phyloP scores from a whole-genome alignment of 2,329 filamentous ascomycete species.

The Penicillium rolfsii region DNA sequence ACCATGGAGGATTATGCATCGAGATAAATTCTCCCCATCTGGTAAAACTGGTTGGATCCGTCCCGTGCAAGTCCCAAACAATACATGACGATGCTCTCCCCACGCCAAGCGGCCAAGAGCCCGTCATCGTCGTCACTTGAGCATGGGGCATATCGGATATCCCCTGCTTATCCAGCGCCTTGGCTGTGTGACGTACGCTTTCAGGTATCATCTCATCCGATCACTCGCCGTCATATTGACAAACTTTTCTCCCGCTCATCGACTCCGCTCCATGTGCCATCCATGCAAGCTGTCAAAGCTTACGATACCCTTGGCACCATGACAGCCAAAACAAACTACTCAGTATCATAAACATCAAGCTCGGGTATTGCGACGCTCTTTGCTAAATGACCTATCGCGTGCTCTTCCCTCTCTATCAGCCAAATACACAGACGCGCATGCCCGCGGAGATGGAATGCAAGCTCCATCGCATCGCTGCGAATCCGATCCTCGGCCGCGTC shows the following conservation, averaged over 20 bases:
- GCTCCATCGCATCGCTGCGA: background rate
- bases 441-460: constrained; percentile 6
- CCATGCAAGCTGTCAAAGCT: background rate
- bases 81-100: constrained; percentile 2
- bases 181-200: constrained; percentile 16
- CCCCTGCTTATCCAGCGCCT: constrained; percentile 13
- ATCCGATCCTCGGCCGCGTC: constrained; percentile 2
- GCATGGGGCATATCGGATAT: constrained; percentile 22
- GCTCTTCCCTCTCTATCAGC: constrained; percentile 5
- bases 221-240: background rate
- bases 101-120: constrained; percentile 26
- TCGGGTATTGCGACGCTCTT: constrained; percentile 5
- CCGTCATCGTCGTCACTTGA: constrained; percentile 14
- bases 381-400: background rate
- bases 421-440: constrained; percentile 19
- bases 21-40: constrained; percentile 9
- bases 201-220: background rate
- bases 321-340: background rate
- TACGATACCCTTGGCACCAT: background rate
- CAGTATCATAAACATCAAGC: background rate
- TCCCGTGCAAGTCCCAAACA: constrained; percentile 14
- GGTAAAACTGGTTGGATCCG: background rate
- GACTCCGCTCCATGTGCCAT: background rate
- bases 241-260: constrained; percentile 1
- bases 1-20: background rate